Evolutionary conservation across 2,329 filamentous ascomycete species (phyloP).

Genomic region (Raffaelea arxii): DNA sequence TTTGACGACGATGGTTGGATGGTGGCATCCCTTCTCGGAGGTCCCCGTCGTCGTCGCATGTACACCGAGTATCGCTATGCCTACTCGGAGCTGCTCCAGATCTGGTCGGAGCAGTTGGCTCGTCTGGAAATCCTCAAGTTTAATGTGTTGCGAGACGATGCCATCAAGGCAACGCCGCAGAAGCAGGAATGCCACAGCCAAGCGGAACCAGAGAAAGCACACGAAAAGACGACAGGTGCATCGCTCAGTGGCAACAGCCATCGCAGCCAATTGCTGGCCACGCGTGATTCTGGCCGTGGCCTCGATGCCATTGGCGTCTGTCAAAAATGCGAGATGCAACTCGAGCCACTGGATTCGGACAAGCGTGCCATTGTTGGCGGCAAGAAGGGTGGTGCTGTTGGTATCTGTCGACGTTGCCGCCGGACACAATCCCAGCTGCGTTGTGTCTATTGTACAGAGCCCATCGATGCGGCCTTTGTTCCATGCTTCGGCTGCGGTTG

Average conservation of each 20-base stretch:
- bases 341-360: slow-evolving; percentile 44
- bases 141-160: slow-evolving; percentile 47
- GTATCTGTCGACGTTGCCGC: slow-evolving; percentile 42
- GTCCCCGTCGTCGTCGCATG: slow-evolving; percentile 25
- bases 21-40: slow-evolving; percentile 46
- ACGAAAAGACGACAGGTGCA: slow-evolving; percentile 17
- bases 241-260: slow-evolving; percentile 24
- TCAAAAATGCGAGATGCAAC: slow-evolving; percentile 50
- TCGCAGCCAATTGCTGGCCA: slow-evolving; percentile 39
- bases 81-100: slow-evolving; percentile 60
- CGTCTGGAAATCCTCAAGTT: slow-evolving; percentile 62
- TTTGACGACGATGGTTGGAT: slow-evolving; percentile 63
- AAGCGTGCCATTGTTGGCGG: slow-evolving; percentile 27
- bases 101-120: slow-evolving; percentile 53
- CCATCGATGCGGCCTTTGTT: slow-evolving; percentile 48
- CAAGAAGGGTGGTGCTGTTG: slow-evolving; percentile 26
- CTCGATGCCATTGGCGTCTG: slow-evolving; percentile 56
- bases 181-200: slow-evolving; percentile 4
- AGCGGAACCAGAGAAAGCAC: slow-evolving; percentile 21
- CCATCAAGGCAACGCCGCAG: slow-evolving; percentile 14
- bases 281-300: slow-evolving; percentile 44
- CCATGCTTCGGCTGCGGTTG: slow-evolving; percentile 56
- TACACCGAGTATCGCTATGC: slow-evolving; percentile 54
- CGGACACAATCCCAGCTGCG: slow-evolving; percentile 45
- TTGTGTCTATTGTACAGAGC: slow-evolving; percentile 55